Evolutionary conservation across 768 basidiomycete genomes (phyloP).

Genomic region (Gyrodon lividus): DNA sequence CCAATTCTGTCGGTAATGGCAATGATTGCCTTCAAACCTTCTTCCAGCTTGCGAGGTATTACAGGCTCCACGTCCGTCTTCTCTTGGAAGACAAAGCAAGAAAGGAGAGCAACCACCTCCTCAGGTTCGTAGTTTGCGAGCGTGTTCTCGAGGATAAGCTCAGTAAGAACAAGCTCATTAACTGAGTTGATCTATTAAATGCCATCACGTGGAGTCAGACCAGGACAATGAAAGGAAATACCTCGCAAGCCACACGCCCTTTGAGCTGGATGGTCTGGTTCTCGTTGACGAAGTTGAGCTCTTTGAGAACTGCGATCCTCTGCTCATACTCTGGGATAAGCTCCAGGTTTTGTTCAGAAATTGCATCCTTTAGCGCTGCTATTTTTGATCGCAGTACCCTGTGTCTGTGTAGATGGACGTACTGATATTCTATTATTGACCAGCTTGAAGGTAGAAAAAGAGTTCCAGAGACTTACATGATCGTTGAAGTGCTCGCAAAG

Average conservation of each 20-base stretch:
- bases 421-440: slow-evolving; percentile 47
- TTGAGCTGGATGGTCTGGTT: slow-evolving; percentile 95
- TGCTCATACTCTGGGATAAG: slow-evolving; percentile 97
- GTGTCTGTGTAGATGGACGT: slow-evolving; percentile 68
- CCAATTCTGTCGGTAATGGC: slow-evolving; percentile 78
- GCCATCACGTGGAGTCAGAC: background rate
- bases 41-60: slow-evolving; percentile 75
- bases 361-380: slow-evolving; percentile 71
- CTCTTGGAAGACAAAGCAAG: slow-evolving; percentile 97
- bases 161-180: slow-evolving; percentile 94
- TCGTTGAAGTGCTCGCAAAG: slow-evolving; percentile 66
- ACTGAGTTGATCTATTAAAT: slow-evolving; percentile 87
- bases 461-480: slow-evolving; percentile 56
- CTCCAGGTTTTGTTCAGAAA: slow-evolving; percentile 97
- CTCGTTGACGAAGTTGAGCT: slow-evolving; percentile 91
- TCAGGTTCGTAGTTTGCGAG: slow-evolving; percentile 88
- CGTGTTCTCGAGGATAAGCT: slow-evolving; percentile 94
- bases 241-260: slow-evolving; percentile 98
- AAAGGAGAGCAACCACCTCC: slow-evolving; percentile 94
- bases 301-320: slow-evolving; percentile 84
- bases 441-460: slow-evolving; percentile 1
- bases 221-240: slow-evolving; percentile 28
- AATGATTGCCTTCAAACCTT: slow-evolving; percentile 76
- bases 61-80: slow-evolving; percentile 90
- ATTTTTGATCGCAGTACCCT: slow-evolving; percentile 75